phyloP scores from a whole-genome alignment of 257 asterid genomes.

The Solanum chilense region DNA sequence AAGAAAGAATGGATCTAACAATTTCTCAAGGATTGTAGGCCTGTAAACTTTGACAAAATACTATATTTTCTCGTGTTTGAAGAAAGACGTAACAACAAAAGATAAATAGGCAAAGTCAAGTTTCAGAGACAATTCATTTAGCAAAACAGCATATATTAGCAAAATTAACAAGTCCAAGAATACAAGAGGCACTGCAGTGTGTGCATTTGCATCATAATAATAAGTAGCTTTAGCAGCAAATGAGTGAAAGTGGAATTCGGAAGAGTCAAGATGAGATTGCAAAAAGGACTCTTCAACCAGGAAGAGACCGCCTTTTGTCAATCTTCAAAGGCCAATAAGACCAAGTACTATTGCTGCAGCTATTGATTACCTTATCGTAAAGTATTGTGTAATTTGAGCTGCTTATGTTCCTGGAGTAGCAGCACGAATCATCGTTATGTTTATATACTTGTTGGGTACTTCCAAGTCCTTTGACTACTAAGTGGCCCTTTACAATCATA shows the following conservation, averaged over 20 bases:
- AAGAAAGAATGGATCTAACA: not conserved
- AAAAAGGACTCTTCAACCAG: not conserved
- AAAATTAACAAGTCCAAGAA: not conserved
- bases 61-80: not conserved
- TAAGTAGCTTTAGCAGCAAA: not conserved
- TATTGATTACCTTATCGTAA: constrained; percentile 26
- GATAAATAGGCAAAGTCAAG: not conserved
- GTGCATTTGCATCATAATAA: not conserved
- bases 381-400: constrained; percentile 62
- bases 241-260: not conserved
- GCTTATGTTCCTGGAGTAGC: constrained; percentile 42
- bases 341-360: constrained; percentile 11
- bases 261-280: not conserved
- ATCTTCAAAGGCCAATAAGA: not conserved
- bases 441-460: constrained; percentile 42
- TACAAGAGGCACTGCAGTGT: not conserved
- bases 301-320: not conserved
- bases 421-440: constrained; percentile 12
- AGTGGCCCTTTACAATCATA: constrained; percentile 41
- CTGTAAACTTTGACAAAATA: not conserved
- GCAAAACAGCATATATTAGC: not conserved
- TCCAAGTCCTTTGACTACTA: constrained; percentile 41
- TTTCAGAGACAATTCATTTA: not conserved
- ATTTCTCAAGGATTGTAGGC: not conserved
- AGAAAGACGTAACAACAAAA: not conserved